phyloP scores from a whole-genome alignment of 352 stramenopile genomes.

The Phytophthora litchii region DNA sequence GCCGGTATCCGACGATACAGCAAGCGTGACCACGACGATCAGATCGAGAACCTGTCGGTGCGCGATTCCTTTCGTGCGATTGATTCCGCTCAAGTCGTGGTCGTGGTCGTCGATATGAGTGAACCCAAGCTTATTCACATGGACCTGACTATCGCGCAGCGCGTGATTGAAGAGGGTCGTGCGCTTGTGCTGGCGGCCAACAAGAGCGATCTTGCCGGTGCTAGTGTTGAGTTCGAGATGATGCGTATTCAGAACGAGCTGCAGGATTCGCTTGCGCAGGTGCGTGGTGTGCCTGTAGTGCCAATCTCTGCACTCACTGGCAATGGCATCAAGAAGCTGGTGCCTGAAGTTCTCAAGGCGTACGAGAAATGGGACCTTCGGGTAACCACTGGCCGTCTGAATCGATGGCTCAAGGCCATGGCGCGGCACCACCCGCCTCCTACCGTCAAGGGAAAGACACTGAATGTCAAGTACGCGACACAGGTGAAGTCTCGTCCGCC shows the following conservation, averaged over 20 bases:
- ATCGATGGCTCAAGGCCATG: slow-evolving; percentile 88
- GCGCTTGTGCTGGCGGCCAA: slow-evolving; percentile 79
- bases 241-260: slow-evolving; percentile 75
- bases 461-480: slow-evolving; percentile 90
- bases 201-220: slow-evolving; percentile 68
- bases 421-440: slow-evolving; percentile 80
- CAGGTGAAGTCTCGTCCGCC: slow-evolving; percentile 84
- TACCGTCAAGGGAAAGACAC: slow-evolving; percentile 81
- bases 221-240: slow-evolving; percentile 63
- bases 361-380: slow-evolving; percentile 85
- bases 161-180: slow-evolving; percentile 81
- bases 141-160: slow-evolving; percentile 84
- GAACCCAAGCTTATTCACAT: slow-evolving; percentile 85
- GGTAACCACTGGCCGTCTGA: slow-evolving; percentile 75
- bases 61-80: slow-evolving; percentile 82
- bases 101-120: slow-evolving; percentile 86
- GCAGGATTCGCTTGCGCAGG: slow-evolving; percentile 72
- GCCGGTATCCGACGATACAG: slow-evolving; percentile 84
- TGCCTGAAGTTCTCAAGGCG: slow-evolving; percentile 83
- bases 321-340: slow-evolving; percentile 78
- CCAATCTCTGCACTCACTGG: slow-evolving; percentile 79
- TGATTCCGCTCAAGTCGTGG: slow-evolving; percentile 80
- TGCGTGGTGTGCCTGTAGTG: slow-evolving; percentile 78
- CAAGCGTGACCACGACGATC: slow-evolving; percentile 83
- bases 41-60: slow-evolving; percentile 88